Evolutionary conservation across 2,329 filamentous ascomycete species (phyloP), one percentile per base, ranked within the genome.

Genomic region (Rhinocladiella similis): DNA sequence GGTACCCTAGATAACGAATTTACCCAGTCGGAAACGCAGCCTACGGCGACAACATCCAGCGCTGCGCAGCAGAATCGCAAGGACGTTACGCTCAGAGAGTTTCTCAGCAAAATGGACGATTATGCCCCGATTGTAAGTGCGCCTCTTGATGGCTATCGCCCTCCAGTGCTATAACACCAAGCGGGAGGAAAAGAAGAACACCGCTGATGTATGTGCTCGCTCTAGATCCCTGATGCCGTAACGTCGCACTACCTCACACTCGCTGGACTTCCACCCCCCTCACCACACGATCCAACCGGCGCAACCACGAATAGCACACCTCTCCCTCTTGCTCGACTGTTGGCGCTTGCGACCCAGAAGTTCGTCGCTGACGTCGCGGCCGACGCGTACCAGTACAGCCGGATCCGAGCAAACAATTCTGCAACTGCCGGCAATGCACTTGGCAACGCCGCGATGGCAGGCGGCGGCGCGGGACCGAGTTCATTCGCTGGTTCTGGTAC

Each of bases 171-270:
- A 20, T 3, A 20, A 35, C 22, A 22, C 33, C 3, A 16, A 14
- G 19, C 19, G 1, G 14, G 36, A 5, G 7, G n/a, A 7, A 20
- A 4, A 36, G n/a, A 46, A n/a, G 12, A 14, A 47, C 33, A 47
- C 33, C 27, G 16, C 53, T n/a, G 39, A 43, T 43, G 35, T 27
- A 19, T n/a, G n/a, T 33, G 12, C 29, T 66, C 96, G 5, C 25
- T 43, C 41, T 66, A 96, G 90, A 97, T 99, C 66, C 94, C 94
- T 45, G 94, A 99, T 70, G 94, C 94, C 18, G 94, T 99, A 19
- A 97, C 92, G 61, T 88, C 96, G 72, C 97, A 97, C 81, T 99
- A 99, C 77, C 89, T 99, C 77, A 96, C 93, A 36, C 89, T 95
- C 66, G 91, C 93, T 63, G 94, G 94, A 51, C 89, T 99, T 3